phyloP scores from a whole-genome alignment of 108 stramenopile genomes.

The Nitzschia inconspicua region DNA sequence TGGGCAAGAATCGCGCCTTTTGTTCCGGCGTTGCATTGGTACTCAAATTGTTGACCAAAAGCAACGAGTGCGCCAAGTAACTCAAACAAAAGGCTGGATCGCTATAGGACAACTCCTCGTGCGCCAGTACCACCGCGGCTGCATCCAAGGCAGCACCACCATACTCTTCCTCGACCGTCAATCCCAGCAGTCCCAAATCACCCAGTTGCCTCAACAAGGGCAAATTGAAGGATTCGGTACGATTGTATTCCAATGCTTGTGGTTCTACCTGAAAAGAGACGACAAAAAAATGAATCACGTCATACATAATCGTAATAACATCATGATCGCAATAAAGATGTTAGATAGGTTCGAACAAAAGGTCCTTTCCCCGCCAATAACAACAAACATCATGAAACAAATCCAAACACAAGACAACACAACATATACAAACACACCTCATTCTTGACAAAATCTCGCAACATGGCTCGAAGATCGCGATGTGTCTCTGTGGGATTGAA shows the following conservation, averaged over 20 bases:
- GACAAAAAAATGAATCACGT: constrained; percentile 31
- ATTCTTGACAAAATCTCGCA: constrained; percentile 69
- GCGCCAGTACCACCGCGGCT: constrained; percentile 82
- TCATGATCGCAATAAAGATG: neutral
- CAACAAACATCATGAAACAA: neutral
- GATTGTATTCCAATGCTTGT: constrained; percentile 88
- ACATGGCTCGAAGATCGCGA: constrained; percentile 78
- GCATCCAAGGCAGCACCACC: constrained; percentile 89
- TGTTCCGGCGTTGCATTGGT: constrained; percentile 85
- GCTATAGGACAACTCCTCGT: constrained; percentile 88
- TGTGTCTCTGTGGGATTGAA: constrained; percentile 95
- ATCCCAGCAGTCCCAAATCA: constrained; percentile 89
- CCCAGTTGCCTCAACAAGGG: constrained; percentile 85
- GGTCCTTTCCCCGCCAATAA: neutral
- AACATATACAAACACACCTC: constrained; percentile 37
- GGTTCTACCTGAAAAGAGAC: constrained; percentile 93
- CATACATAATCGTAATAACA: no score
- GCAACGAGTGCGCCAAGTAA: constrained; percentile 92
- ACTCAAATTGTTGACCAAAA: constrained; percentile 79
- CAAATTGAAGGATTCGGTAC: constrained; percentile 88
- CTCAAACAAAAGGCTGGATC: constrained; percentile 98
- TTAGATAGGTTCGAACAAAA: neutral
- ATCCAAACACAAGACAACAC: neutral
- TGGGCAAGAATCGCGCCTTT: constrained; percentile 71
- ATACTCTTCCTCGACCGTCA: constrained; percentile 90